Conservation (phyloP, 2,329 filamentous ascomycete species). For the Talaromyces verruculosus region DNA sequence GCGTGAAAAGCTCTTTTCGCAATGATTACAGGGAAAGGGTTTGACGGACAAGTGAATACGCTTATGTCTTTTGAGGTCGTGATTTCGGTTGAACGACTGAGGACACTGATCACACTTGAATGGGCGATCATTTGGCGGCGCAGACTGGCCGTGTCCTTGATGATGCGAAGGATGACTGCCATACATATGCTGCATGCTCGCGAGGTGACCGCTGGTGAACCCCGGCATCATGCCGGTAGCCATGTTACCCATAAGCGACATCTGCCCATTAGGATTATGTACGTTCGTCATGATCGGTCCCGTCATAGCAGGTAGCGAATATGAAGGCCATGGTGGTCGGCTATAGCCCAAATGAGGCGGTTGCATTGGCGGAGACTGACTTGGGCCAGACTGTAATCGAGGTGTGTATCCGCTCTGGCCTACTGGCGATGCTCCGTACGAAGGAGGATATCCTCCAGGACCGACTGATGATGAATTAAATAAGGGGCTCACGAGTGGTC, state of each 20-base stretch:
- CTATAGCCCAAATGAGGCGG: slow-evolving; percentile 37
- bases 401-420: slow-evolving; percentile 42
- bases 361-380: slow-evolving; percentile 45
- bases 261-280: slow-evolving; percentile 68
- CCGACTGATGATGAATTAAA: slow-evolving; percentile 48
- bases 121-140: slow-evolving; percentile 71
- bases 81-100: slow-evolving; percentile 93
- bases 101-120: slow-evolving; percentile 93
- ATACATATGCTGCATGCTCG: slow-evolving; percentile 62
- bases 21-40: slow-evolving; percentile 86
- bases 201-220: slow-evolving; percentile 62
- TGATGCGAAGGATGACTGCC: slow-evolving; percentile 50
- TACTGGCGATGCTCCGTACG: slow-evolving; percentile 36
- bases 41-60: slow-evolving; percentile 93
- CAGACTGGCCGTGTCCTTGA: slow-evolving; percentile 54
- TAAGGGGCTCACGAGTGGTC: slow-evolving; percentile 53
- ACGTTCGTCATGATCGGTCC: slow-evolving; percentile 76
- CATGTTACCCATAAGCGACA: slow-evolving; percentile 67
- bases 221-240: slow-evolving; percentile 57
- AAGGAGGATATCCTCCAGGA: slow-evolving; percentile 48
- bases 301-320: slow-evolving; percentile 62
- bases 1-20: slow-evolving; percentile 93
- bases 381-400: slow-evolving; percentile 58
- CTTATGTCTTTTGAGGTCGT: slow-evolving; percentile 94
- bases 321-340: slow-evolving; percentile 50